Conservation (phyloP, 169 alveolate genomes). For the Eimeria acervulina region DNA sequence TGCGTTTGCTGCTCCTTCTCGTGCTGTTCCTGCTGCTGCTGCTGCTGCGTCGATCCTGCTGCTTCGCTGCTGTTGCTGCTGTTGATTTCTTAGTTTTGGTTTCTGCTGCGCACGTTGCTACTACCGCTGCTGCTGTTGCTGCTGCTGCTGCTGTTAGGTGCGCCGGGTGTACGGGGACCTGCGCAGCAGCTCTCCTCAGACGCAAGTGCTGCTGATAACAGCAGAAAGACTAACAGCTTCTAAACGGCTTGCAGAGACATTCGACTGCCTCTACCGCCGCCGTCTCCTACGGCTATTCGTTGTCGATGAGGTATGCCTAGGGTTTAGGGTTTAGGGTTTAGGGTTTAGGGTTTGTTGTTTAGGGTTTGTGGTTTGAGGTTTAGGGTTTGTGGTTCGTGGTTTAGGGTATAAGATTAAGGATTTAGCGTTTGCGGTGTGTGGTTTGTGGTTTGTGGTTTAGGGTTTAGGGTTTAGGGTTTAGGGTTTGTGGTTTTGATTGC, state of each 20-base stretch:
- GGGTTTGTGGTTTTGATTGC: slow-evolving; percentile 86
- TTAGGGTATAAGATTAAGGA: no score
- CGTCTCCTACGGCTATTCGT: slow-evolving; percentile 94
- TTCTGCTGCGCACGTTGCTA: slow-evolving; percentile 22
- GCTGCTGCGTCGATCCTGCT: slow-evolving; percentile 1
- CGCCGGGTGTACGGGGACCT: slow-evolving; percentile 32
- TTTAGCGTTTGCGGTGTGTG: background rate
- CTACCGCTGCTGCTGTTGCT: background rate
- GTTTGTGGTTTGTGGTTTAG: no score
- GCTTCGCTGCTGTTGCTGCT: slow-evolving; percentile 34
- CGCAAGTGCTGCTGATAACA: slow-evolving; percentile 91
- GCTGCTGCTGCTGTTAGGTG: no score
- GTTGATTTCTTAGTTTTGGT: background rate
- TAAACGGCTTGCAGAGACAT: slow-evolving; percentile 87
- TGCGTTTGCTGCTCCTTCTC: no score
- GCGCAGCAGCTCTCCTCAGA: slow-evolving; percentile 14
- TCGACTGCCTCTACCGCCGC: slow-evolving; percentile 69
- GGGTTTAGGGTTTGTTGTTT: slow-evolving; percentile 88
- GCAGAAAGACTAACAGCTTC: slow-evolving; percentile 96
- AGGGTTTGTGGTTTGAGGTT: no score
- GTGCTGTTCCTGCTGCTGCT: background rate
- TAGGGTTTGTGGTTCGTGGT: slow-evolving; percentile 88
- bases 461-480: slow-evolving; percentile 75
- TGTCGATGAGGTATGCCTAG: slow-evolving; percentile 96
- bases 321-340: slow-evolving; percentile 91